Evolutionary conservation across 129 eudicot genomes (phyloP), one percentile per base, ranked within the genome.

Genomic region (sunflower (Helianthus annuus)): DNA sequence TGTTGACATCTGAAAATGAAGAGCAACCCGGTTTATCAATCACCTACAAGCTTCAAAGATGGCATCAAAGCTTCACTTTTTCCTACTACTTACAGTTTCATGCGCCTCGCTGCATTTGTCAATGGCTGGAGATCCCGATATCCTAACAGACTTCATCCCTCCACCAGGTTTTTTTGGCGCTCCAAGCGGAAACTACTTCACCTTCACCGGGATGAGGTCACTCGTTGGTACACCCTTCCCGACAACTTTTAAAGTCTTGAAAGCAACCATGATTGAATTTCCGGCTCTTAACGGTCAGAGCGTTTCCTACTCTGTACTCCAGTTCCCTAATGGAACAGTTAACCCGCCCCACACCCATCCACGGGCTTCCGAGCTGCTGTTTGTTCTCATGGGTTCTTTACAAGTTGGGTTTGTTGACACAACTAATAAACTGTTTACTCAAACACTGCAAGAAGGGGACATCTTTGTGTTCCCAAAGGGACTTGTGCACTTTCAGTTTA

Each of bases 281-380:
- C 76, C 71, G 76, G n/a, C 81, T 55, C 52, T 76, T 29, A 10
- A 76, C 0, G 69, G 75, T 10, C 70, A 59, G 17, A 76, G 70
- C 6, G 65, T 77, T 69, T 69, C 76, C 1, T 69, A 69, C 4
- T 75, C 70, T 12, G 76, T 69, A 17, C 76, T 77, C 10, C 57
- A 69, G 64, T 77, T 77, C 76, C 76, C 81, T 49, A 63, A 70
- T 6, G 64, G 81, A 16, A 58, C 57, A 4, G 65, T 77, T 44
- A 69, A 69, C 76, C 81, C 81, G 2, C 81, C 81, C 1, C 81
- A 61, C 76, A 77, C 70, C 13, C 76, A 77, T 24, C 76, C 81
- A 1, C 71, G 76, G 27, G 76, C 76, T 24, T 69, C 81, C 7
- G 81, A 77, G 48, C 57, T 77, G 55, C 36, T 77, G 42, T 77